phyloP scores from a whole-genome alignment of 306 rosid genomes.

The Castanopsis chinensis region DNA sequence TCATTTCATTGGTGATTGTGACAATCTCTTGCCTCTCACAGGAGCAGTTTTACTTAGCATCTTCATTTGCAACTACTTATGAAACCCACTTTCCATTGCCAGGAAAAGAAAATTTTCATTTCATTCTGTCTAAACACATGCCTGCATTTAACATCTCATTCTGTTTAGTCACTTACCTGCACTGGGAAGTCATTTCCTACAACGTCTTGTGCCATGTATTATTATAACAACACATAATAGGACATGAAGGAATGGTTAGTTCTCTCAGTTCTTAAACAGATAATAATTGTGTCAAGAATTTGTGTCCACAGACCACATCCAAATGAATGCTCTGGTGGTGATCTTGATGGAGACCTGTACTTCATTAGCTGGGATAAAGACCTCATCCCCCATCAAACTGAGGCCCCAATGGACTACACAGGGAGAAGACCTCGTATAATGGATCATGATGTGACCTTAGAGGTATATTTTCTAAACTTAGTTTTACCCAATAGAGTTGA shows the following conservation, averaged over 20 bases:
- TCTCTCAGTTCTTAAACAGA: not conserved
- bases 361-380: conserved; percentile 87
- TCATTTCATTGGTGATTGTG: not conserved
- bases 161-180: not conserved
- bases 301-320: conserved; percentile 69
- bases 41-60: not conserved
- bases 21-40: not conserved
- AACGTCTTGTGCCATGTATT: not conserved
- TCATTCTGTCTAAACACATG: not conserved
- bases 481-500: not conserved
- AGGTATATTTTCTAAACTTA: conserved; percentile 45
- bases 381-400: conserved; percentile 74
- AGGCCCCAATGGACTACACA: conserved; percentile 75
- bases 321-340: conserved; percentile 96
- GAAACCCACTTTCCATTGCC: not conserved
- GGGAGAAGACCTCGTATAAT: conserved; percentile 84
- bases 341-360: conserved; percentile 89
- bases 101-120: not conserved
- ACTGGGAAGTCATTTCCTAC: not conserved
- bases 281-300: conserved; percentile 15
- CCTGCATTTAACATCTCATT: not conserved
- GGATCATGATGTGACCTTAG: conserved; percentile 73
- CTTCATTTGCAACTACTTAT: not conserved
- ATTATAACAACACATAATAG: not conserved
- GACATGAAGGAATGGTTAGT: not conserved